Percentiles rank a stretch among this genome's conserved stretches.
phyloP scores from a whole-genome alignment of 2,329 filamentous ascomycete species.

The Venturia pyrina region DNA sequence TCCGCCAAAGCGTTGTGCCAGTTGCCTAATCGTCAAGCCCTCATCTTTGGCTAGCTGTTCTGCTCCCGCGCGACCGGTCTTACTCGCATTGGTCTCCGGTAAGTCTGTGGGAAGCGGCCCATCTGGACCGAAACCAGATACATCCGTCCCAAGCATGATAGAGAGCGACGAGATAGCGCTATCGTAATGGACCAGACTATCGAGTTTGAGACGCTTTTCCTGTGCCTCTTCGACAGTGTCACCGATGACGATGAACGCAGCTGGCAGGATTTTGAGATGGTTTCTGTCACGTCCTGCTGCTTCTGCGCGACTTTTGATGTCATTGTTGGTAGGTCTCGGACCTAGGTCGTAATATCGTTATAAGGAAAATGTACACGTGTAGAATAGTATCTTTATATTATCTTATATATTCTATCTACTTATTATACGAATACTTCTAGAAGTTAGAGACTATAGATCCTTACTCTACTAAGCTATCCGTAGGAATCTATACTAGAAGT shows the following conservation, averaged over 20 bases:
- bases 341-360: too few species aligned
- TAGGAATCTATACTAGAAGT: too few species aligned
- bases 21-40: constrained; percentile 40
- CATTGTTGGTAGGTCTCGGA: too few species aligned
- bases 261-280: constrained; percentile 43
- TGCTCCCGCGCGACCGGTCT: constrained; percentile 36
- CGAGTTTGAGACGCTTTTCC: constrained; percentile 38
- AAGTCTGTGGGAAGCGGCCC: constrained; percentile 38
- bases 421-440: too few species aligned
- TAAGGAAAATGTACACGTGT: too few species aligned
- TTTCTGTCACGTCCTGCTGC: constrained; percentile 36
- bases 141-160: constrained; percentile 38
- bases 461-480: too few species aligned
- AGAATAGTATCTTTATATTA: too few species aligned
- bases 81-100: constrained; percentile 46
- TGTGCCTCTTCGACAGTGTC: constrained; percentile 40
- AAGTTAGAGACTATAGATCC: too few species aligned
- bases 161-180: constrained; percentile 45
- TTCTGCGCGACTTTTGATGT: constrained; percentile 40
- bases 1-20: constrained; percentile 41
- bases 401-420: too few species aligned
- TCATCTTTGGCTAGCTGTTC: constrained; percentile 37
- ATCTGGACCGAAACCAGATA: constrained; percentile 39
- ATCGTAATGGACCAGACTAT: constrained; percentile 45
- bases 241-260: constrained; percentile 41